Evolutionary conservation across 2,329 filamentous ascomycete genomes (phyloP).

Genomic region (Trichoderma pleuroti): DNA sequence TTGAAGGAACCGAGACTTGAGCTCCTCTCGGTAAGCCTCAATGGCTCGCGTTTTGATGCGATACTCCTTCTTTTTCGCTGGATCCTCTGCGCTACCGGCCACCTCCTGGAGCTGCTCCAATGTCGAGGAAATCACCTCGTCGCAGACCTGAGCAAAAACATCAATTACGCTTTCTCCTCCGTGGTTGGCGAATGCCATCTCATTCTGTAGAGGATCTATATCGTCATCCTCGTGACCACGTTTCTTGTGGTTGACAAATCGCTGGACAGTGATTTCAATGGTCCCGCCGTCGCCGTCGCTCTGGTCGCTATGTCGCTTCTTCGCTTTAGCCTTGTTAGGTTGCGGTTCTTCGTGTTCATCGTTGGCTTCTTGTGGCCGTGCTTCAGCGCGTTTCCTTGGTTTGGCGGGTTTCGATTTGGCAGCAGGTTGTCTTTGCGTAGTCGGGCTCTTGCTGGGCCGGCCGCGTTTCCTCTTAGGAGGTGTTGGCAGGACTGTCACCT

Average conservation of each 20-base stretch:
- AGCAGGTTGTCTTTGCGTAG: constrained; percentile 40
- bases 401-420: constrained; percentile 28
- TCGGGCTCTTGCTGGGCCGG: constrained; percentile 38
- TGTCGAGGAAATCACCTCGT: constrained; percentile 54
- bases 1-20: constrained; percentile 53
- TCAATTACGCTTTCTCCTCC: constrained; percentile 60
- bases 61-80: constrained; percentile 50
- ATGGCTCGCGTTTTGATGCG: constrained; percentile 54
- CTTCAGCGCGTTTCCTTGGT: constrained; percentile 17
- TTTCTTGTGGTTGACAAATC: constrained; percentile 50
- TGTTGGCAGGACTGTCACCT: constrained; percentile 21
- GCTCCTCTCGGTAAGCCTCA: constrained; percentile 56
- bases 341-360: constrained; percentile 14
- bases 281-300: constrained; percentile 27
- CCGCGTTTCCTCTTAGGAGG: constrained; percentile 38
- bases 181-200: constrained; percentile 53
- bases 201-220: constrained; percentile 45
- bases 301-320: constrained; percentile 25
- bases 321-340: constrained; percentile 22
- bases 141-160: constrained; percentile 58
- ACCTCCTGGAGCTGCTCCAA: constrained; percentile 47
- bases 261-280: constrained; percentile 58
- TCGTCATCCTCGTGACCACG: constrained; percentile 40
- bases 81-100: constrained; percentile 37
- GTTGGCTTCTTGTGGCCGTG: not conserved